Conservation (phyloP, 2,329 filamentous ascomycete species). For the Colletotrichum coccodes region DNA sequence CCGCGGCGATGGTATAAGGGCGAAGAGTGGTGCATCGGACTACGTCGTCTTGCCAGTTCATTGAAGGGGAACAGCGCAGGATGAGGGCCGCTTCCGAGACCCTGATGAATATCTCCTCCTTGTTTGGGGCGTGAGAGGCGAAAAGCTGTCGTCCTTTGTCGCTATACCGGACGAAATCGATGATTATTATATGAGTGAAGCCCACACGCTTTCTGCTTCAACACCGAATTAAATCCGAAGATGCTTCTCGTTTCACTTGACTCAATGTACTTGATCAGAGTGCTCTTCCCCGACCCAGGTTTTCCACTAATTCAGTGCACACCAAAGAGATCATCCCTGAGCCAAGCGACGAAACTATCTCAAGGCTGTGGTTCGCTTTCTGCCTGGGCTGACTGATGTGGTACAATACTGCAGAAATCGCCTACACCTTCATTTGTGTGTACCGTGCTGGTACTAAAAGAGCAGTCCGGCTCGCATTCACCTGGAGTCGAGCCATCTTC, state of each 20-base stretch:
- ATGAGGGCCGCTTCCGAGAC: neutral
- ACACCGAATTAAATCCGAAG: neutral
- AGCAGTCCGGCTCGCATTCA: neutral
- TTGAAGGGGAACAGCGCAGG: no score
- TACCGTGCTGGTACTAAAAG: no score
- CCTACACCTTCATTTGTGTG: no score
- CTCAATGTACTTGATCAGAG: conserved; percentile 42
- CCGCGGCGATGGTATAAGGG: no score
- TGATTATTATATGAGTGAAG: neutral
- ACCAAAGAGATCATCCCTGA: neutral
- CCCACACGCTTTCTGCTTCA: neutral
- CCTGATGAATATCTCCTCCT: neutral
- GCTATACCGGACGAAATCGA: neutral
- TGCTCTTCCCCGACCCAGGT: conserved; percentile 45
- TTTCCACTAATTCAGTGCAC: conserved; percentile 45
- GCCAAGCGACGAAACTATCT: neutral
- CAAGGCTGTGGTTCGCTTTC: neutral
- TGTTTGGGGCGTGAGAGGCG: neutral
- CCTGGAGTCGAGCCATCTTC: neutral
- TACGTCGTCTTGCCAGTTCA: no score
- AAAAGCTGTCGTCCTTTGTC: neutral
- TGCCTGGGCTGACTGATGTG: neutral
- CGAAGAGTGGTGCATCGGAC: no score
- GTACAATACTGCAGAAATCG: no score
- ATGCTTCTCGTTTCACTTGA: neutral